Evolutionary conservation across 495 filamentous ascomycete genomes (phyloP), one percentile per base, ranked within the genome.

Genomic region (Cairneyella variabilis): DNA sequence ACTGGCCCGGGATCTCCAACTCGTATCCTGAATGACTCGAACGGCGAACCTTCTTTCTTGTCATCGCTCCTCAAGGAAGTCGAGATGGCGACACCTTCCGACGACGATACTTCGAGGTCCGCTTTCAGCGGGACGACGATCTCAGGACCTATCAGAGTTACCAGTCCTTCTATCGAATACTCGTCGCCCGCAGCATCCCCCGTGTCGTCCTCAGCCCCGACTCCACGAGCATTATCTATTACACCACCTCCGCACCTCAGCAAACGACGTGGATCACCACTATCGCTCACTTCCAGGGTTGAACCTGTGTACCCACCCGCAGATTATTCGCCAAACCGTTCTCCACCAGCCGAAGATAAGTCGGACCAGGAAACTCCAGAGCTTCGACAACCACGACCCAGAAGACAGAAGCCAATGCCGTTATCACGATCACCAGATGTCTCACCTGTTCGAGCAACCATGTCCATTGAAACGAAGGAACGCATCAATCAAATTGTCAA

Each of bases 21-120:
- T 63, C 70, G 58, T 51, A 63, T 46, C 64, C 71, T n/a, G 52
- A 59, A 48, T 63, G 62, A 42, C 44, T 64, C 30, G 65, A 64
- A 44, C 77, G 81, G 51, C 74, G 81, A 67, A 8, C 78, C 74
- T 0, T 78, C 76, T 9, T 96, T 96, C 67, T 69, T 96, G 3
- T 84, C 88, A 34, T 90, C 89, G 0, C 74, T 97, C 12, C 71
- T 97, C 43, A 87, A 86, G 59, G 91, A 97, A 62, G 90, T 97
- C 0, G 89, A 95, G 67, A 82, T 81, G 59, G 83, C 86, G 2
- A 75, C 76, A 1, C 62, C 66, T 44, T 72, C 72, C 0, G 75
- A 82, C 40, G 79, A 80, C 27, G 80, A 81, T 43, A 73, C 65
- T 14, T 66, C 77, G 23, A 72, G 76, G 11, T 68, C 69, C 34